phyloP scores from a whole-genome alignment of 345 rosid species.

The Linum trigynum region DNA sequence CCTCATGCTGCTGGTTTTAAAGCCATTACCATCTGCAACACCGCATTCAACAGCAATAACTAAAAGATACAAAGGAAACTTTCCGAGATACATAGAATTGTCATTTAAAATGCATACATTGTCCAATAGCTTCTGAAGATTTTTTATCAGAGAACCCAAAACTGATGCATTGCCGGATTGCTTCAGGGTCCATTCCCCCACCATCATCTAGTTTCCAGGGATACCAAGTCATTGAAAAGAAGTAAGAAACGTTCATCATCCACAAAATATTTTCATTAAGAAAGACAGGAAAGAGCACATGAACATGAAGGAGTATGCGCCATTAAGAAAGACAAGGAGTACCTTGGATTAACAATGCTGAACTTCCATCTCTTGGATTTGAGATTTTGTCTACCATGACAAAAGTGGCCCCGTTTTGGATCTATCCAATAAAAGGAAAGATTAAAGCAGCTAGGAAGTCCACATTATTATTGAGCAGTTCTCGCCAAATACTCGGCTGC shows the following conservation, averaged over 20 bases:
- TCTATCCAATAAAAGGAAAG: slow-evolving; percentile 42
- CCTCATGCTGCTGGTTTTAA: slow-evolving; percentile 96
- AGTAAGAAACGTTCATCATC: slow-evolving; percentile 7
- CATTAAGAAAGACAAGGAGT: slow-evolving; percentile 5
- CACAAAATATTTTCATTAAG: slow-evolving; percentile 7
- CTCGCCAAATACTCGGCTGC: slow-evolving; percentile 8
- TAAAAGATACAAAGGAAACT: slow-evolving; percentile 4
- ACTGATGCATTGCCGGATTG: slow-evolving; percentile 82
- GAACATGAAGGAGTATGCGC: neutral
- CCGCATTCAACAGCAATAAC: slow-evolving; percentile 22
- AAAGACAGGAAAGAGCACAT: neutral
- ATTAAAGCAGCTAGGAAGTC: slow-evolving; percentile 11
- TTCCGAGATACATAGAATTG: slow-evolving; percentile 10
- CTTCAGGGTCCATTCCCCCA: slow-evolving; percentile 93
- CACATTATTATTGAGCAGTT: slow-evolving; percentile 24
- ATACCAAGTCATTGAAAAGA: slow-evolving; percentile 6
- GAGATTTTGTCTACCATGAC: slow-evolving; percentile 73
- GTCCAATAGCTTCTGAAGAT: slow-evolving; percentile 65
- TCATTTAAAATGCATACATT: slow-evolving; percentile 40
- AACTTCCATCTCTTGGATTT: slow-evolving; percentile 67
- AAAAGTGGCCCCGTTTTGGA: slow-evolving; percentile 95
- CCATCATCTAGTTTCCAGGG: slow-evolving; percentile 59
- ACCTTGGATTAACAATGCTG: slow-evolving; percentile 82
- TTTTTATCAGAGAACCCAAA: slow-evolving; percentile 94
- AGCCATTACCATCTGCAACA: slow-evolving; percentile 90